Evolutionary conservation across 2,329 filamentous ascomycete species (phyloP).

Genomic region (Pyricularia pennisetigena): DNA sequence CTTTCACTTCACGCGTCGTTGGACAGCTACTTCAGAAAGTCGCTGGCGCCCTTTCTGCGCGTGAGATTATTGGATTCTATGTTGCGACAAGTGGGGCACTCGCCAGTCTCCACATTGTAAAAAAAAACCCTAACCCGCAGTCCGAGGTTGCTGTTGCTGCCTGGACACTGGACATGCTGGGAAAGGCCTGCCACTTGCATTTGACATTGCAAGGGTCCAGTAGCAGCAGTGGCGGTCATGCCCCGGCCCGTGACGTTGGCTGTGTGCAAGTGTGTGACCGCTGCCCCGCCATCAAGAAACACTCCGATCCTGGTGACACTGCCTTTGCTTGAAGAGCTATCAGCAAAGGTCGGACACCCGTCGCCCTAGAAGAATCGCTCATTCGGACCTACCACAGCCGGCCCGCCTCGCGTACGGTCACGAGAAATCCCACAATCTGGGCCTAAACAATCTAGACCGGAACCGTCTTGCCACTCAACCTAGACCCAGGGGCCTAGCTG

Average conservation of each 20-base stretch:
- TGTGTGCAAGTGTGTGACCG: slow-evolving; percentile 1
- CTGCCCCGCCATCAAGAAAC: slow-evolving; percentile 1
- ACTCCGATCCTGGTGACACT: background rate
- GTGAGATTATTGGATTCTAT: background rate
- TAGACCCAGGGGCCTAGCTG: background rate
- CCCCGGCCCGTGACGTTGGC: background rate
- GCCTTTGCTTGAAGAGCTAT: background rate
- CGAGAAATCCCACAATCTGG: background rate
- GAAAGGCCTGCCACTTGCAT: background rate
- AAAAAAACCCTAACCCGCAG: background rate
- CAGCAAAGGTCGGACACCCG: background rate
- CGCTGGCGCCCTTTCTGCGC: background rate
- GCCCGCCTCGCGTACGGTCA: background rate
- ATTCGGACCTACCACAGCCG: background rate
- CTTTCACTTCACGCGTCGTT: background rate
- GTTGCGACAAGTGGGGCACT: background rate
- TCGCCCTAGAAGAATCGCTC: background rate
- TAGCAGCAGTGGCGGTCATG: background rate
- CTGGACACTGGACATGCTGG: background rate
- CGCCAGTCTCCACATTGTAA: background rate
- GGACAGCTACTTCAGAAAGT: background rate
- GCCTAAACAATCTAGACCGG: background rate
- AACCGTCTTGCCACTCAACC: background rate
- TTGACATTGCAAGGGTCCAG: background rate
- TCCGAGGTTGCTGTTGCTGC: background rate